Evolutionary conservation across 2,329 filamentous ascomycete species (phyloP), one percentile per base, ranked within the genome.

Genomic region (Ceratocystis papillata): DNA sequence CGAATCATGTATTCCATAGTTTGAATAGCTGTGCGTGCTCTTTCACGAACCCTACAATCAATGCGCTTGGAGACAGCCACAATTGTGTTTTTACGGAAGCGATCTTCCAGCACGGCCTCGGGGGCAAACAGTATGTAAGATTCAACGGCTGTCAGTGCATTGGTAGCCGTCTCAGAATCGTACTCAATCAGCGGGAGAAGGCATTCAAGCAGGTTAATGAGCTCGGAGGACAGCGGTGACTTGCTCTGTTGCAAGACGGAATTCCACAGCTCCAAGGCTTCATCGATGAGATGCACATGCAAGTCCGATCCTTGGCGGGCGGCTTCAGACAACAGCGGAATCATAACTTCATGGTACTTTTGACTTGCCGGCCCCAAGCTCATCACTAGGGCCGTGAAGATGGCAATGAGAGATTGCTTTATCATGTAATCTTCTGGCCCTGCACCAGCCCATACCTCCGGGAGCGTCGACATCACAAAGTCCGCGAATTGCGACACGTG

Each of bases 401-500:
- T 87, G 1, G 88, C 89, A 67, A 97, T 82, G 64, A 97, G 91
- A 1, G 90, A 86, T 75, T 96, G 92, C 75, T 97, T 97, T 80
- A 96, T 88, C 74, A 97, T 84, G 75, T 91, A 90, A 72, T 94
- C 89, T 68, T 96, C 88, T 1, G 78, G 76, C 0, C 87, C 90
- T 2, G 89, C 90, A 63, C 87, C 84, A 68, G 89, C 86, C 94
- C 94, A 99, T 0, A 97, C 80, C 3, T 81, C 80, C 0, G 93
- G 92, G 5, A 97, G 80, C 12, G 91, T 82, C 1, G 83, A 80
- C 75, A 99, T 87, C 68, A 99, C 88, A 68, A 87, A 84, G 71
- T 96, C 90, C 4, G 90, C 89, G 68, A 86, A 87, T 59, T 80
- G 80, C 0, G 79, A 76, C 1, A 86, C 87, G 69, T 89, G 80